Evolutionary conservation across 1,284 basidiomycete species (phyloP), one percentile per base, ranked within the genome.

Genomic region (Volvariella surrecta): DNA sequence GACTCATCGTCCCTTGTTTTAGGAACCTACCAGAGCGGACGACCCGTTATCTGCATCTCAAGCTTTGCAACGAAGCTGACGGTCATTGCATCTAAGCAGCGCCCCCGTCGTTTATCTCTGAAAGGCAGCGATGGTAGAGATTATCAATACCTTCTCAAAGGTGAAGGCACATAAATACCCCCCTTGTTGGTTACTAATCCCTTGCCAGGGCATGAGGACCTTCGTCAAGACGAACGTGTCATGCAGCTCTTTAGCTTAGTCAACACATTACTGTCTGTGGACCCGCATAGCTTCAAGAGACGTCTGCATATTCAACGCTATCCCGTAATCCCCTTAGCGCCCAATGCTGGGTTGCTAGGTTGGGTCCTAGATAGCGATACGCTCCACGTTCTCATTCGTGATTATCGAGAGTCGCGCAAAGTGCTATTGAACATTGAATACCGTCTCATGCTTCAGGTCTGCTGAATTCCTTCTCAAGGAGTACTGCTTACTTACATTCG

Each of bases 241-340:
- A 99, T 99, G 96, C 96, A 99, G 62, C 74, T 99, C 9, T 99
- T 99, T 63, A 90, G 95, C 46, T 79, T 99, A 42, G 89, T 99
- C 60, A 99, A 99, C 63, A 97, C 91, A 1, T 69, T 99, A 0
- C 79, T 99, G 15, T 86, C 89, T 11, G 84, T 91, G 35, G 95
- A 99, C 58, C 88, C 92, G 17, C 83, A 91, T 58, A 92, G 89
- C 59, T 98, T 97, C 76, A 97, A 97, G 71, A 78, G 96, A 21
- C 89, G 94, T 50, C 73, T 99, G 39, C 91, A 93, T 58, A 96
- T 99, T 45, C 94, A 95, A 59, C 79, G 85, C 43, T 99, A 82
- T 67, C 83, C 93, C 8, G 90, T 98, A 48, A 98, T 91, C 50
- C 96, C 96, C 1, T 70, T 99, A 28, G 95, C 95, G 17, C 95